Conservation (phyloP, 345 rosid species). For the Chamaenerion angustifolium region DNA sequence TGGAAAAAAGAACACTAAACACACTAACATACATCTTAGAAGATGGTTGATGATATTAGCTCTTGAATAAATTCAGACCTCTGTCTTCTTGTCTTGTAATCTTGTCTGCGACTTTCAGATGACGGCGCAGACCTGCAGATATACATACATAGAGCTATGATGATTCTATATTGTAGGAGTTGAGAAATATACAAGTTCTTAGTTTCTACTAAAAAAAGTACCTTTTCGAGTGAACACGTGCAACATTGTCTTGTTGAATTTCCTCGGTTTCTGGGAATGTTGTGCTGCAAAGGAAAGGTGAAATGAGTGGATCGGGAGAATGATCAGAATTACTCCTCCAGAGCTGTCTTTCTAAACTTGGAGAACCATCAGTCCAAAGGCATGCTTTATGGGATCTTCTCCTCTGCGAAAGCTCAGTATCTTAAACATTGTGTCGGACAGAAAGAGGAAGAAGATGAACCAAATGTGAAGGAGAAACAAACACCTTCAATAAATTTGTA, state of each 20-base stretch:
- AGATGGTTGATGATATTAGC: too few relatives aligned
- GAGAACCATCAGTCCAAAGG: constrained; percentile 20
- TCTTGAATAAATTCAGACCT: too few relatives aligned
- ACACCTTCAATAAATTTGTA: constrained; percentile 36
- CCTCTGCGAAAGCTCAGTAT: constrained; percentile 22
- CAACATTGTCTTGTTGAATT: constrained; percentile 16
- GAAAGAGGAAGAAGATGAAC: constrained; percentile 6
- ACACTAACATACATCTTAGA: too few relatives aligned
- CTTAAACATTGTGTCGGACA: constrained; percentile 2
- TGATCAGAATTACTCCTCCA: constrained; percentile 24
- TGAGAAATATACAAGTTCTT: constrained; percentile 4
- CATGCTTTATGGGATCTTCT: constrained; percentile 27
- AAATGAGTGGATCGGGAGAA: constrained; percentile 27
- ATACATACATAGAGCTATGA: too few relatives aligned
- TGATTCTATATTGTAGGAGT: too few relatives aligned
- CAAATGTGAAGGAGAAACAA: constrained; percentile 2
- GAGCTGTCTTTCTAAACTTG: constrained; percentile 31
- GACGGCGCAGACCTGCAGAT: too few relatives aligned
- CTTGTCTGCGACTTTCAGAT: too few relatives aligned
- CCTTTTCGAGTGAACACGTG: too few relatives aligned
- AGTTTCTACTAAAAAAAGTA: constrained; percentile 22
- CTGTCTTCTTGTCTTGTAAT: too few relatives aligned
- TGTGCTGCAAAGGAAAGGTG: constrained; percentile 25
- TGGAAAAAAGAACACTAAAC: too few relatives aligned
- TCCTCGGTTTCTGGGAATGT: constrained; percentile 14